phyloP scores from a whole-genome alignment of 148 eudicot genomes.

The Dianthus caryophyllus region DNA sequence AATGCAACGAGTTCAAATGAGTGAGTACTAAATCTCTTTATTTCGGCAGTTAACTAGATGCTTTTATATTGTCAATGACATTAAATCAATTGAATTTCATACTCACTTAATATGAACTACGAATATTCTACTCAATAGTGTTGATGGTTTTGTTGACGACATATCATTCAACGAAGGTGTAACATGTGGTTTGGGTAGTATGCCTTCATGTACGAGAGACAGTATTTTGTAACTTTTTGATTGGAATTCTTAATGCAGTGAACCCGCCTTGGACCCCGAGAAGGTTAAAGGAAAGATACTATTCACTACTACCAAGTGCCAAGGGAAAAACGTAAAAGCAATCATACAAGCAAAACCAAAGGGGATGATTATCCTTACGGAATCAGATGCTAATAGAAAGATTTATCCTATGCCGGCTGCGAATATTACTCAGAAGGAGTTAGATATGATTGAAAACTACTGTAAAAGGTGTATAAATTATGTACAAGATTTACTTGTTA shows the following conservation, averaged over 20 bases:
- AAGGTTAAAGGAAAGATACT: neutral
- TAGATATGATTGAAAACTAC: neutral
- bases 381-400: neutral
- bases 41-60: too few relatives aligned
- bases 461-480: neutral
- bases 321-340: neutral
- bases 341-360: neutral
- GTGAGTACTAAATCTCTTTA: neutral
- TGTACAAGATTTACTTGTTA: neutral
- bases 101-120: too few relatives aligned
- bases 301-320: neutral
- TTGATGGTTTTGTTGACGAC: too few relatives aligned
- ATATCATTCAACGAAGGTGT: too few relatives aligned
- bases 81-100: too few relatives aligned
- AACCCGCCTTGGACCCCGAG: neutral
- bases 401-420: neutral
- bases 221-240: too few relatives aligned
- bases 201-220: too few relatives aligned
- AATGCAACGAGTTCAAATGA: neutral
- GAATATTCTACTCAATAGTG: too few relatives aligned
- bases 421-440: neutral
- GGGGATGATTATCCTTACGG: neutral
- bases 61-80: too few relatives aligned
- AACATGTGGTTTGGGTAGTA: too few relatives aligned
- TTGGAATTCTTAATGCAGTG: too few relatives aligned